Evolutionary conservation across 139 green algal genomes (phyloP), one percentile per base, ranked within the genome.

Genomic region (Gonium pectorale): DNA sequence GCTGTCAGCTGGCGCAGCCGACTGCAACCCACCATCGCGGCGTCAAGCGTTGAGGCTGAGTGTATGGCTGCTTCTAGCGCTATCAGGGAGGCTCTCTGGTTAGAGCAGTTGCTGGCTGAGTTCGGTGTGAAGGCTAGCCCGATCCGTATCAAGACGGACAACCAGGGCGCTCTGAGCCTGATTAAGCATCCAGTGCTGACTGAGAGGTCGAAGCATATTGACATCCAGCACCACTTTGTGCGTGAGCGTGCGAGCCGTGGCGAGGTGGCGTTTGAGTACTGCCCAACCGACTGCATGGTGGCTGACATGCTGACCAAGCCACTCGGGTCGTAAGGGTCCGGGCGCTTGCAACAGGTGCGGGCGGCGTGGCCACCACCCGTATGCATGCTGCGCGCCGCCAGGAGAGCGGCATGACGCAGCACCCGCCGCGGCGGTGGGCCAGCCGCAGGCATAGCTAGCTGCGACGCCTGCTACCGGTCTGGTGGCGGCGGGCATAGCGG

Each of bases 121-220:
- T 46, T 79, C 3, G 66, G 38, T 1, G 21, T 35, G 0, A 38
- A 7, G 38, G 3, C 5, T 5, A 22, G 38, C 0, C 24, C 66
- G 3, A 33, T 51, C 24, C 22, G 13, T 6, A 73, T 91, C 11
- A 56, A 59, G 17, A 44, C 59, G n/a, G 88, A 92, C 73, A 93
- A 88, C 69, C 90, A 93, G 75, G 69, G 64, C 8, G 82, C 88
- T 41, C 59, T 92, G 24, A 59, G 35, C 1, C 41, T 90, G n/a
- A 44, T 89, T 13, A 68, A 78, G 44, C 79, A 92, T n/a, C 73
- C 84, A 29, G 69, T 81, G 19, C 9, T 46, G 8, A 82, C 74
- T 9, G 24, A 43, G 46, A 60, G 86, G 1, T 70, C 86, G 17
- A 92, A 92, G 86, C 89, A 92, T 79, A 92, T 90, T 29, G 86